Evolutionary conservation across 2,329 filamentous ascomycete species (phyloP).

Genomic region (Aspergillus fischeri): DNA sequence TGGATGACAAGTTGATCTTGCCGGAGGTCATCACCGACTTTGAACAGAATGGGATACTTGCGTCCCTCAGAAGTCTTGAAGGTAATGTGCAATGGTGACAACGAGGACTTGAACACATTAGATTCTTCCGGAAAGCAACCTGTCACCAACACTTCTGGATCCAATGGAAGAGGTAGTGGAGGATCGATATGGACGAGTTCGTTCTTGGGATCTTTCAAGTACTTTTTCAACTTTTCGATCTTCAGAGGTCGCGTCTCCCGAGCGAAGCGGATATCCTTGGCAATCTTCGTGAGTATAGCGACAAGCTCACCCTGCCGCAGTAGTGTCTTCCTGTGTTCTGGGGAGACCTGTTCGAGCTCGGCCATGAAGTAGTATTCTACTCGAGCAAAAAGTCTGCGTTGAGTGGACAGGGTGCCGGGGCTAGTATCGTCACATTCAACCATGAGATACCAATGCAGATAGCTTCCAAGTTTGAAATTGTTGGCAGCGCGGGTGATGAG

Average conservation of each 20-base stretch:
- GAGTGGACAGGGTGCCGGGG: slow-evolving; percentile 67
- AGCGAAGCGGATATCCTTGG: slow-evolving; percentile 79
- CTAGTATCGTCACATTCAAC: slow-evolving; percentile 88
- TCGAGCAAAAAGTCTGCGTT: slow-evolving; percentile 83
- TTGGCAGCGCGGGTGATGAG: slow-evolving; percentile 81
- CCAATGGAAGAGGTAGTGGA: slow-evolving; percentile 80
- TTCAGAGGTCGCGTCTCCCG: slow-evolving; percentile 75
- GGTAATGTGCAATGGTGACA: slow-evolving; percentile 85
- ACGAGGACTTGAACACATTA: slow-evolving; percentile 89
- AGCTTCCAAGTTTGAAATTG: slow-evolving; percentile 89
- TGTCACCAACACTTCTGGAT: slow-evolving; percentile 74
- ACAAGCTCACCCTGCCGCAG: slow-evolving; percentile 86
- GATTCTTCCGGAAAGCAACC: slow-evolving; percentile 81
- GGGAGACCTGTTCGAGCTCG: slow-evolving; percentile 71
- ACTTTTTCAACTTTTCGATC: slow-evolving; percentile 77
- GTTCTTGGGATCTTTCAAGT: slow-evolving; percentile 83
- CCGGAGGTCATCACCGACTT: slow-evolving; percentile 90
- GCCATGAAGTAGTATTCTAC: slow-evolving; percentile 96
- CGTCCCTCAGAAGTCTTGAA: slow-evolving; percentile 76
- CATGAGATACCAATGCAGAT: slow-evolving; percentile 97
- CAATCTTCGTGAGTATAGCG: slow-evolving; percentile 79
- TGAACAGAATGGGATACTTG: slow-evolving; percentile 92
- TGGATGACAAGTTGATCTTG: slow-evolving; percentile 97
- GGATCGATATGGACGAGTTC: slow-evolving; percentile 80
- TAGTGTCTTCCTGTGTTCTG: slow-evolving; percentile 69